These are phyloP conservation scores for Penicillium dipodomyicola DNA, from an alignment of 495 filamentous ascomycete species.

Conservation along the genomic window DNA sequence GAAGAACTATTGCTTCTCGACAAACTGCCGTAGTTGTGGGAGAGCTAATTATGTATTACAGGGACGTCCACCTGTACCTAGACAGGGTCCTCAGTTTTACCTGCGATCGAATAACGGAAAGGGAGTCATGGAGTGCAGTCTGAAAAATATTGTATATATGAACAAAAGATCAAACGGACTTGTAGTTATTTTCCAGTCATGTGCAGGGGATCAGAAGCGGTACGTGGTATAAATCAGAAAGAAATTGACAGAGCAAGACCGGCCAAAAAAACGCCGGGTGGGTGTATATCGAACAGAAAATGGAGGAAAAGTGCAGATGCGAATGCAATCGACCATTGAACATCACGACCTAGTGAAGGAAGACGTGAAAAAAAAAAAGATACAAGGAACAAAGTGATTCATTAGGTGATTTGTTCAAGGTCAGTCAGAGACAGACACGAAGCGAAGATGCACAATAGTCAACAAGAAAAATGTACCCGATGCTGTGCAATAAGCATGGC, in stretches of 20 bases:
- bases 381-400: conserved; percentile 10
- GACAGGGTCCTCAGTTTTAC: too few species aligned
- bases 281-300: conserved; percentile 1
- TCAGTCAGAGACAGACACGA: conserved; percentile 20
- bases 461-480: conserved; percentile 21
- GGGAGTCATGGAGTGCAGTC: too few species aligned
- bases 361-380: neutral
- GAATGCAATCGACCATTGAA: too few species aligned
- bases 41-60: too few species aligned
- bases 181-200: conserved; percentile 15
- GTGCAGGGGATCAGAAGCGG: conserved; percentile 8
- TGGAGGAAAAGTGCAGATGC: too few species aligned
- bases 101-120: too few species aligned
- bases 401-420: conserved; percentile 18
- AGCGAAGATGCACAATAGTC: conserved; percentile 8
- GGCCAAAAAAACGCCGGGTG: conserved; percentile 6
- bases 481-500: conserved; percentile 13
- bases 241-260: neutral
- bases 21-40: too few species aligned
- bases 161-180: neutral
- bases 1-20: too few species aligned
- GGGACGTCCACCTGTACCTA: too few species aligned
- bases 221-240: neutral
- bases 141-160: neutral
- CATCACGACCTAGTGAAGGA: too few species aligned